phyloP scores from a whole-genome alignment of 352 stramenopile genomes.

The Pythium dissimile region DNA sequence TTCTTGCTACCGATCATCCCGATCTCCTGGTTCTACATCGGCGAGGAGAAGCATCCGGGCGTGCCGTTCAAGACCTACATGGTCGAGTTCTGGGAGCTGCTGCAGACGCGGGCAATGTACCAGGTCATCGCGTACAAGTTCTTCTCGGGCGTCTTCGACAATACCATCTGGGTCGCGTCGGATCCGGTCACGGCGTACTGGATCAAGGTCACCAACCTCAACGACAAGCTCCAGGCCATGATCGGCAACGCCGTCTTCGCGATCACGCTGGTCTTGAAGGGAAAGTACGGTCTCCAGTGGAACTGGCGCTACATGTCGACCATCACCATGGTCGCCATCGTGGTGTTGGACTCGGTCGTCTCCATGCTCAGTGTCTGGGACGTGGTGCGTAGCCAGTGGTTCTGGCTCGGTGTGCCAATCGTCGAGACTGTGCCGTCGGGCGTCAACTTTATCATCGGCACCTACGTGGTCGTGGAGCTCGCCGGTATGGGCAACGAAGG shows the following conservation, averaged over 20 bases:
- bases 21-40: conserved; percentile 23
- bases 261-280: conserved; percentile 10
- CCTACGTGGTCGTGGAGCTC: conserved; percentile 10
- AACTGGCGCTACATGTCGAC: conserved; percentile 32
- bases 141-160: conserved; percentile 17
- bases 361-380: conserved; percentile 33
- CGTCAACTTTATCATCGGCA: conserved; percentile 27
- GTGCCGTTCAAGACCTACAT: conserved; percentile 19
- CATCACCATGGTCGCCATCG: conserved; percentile 21
- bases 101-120: conserved; percentile 14
- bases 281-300: conserved; percentile 29
- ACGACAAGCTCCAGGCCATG: conserved; percentile 21
- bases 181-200: conserved; percentile 19
- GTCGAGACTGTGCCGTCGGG: conserved; percentile 23
- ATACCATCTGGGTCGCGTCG: not conserved
- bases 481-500: not conserved
- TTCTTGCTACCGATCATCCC: conserved; percentile 16
- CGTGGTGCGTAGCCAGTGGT: conserved; percentile 36
- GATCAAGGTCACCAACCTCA: conserved; percentile 15
- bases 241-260: conserved; percentile 15
- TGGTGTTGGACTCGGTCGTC: conserved; percentile 25
- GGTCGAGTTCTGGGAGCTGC: conserved; percentile 17
- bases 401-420: conserved; percentile 32
- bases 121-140: conserved; percentile 14
- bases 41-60: conserved; percentile 18